These are phyloP conservation scores for Verticillium dahliae DNA, from an alignment of 2,329 filamentous ascomycete genomes.

Conservation along the genomic window DNA sequence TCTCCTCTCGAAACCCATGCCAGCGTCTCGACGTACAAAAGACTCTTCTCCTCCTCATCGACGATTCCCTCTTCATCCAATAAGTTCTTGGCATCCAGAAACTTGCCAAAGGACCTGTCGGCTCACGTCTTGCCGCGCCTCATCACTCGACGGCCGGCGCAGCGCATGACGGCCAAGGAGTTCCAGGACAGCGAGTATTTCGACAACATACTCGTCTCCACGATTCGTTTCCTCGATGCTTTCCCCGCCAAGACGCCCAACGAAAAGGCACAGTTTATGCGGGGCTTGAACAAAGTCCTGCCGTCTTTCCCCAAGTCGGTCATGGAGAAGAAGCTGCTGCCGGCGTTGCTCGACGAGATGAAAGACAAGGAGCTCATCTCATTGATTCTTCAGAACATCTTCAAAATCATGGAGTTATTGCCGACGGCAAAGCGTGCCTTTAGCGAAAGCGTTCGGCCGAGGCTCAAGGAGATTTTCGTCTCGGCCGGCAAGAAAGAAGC, in stretches of 20 bases:
- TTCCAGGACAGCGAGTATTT: conserved; percentile 97
- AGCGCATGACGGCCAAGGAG: conserved; percentile 79
- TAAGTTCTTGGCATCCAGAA: conserved; percentile 73
- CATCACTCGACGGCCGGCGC: conserved; percentile 80
- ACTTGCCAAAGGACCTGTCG: conserved; percentile 73
- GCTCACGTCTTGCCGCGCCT: conserved; percentile 73
- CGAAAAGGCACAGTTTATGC: conserved; percentile 88
- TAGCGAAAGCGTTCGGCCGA: conserved; percentile 78
- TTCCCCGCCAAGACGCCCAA: conserved; percentile 86
- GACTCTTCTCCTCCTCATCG: conserved; percentile 71
- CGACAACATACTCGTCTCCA: conserved; percentile 93
- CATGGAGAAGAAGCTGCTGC: conserved; percentile 89
- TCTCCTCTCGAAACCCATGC: conserved; percentile 80
- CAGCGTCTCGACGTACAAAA: conserved; percentile 78
- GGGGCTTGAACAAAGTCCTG: conserved; percentile 78
- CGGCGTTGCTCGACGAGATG: conserved; percentile 82
- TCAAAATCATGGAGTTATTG: conserved; percentile 77
- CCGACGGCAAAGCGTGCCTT: conserved; percentile 74
- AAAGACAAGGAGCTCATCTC: conserved; percentile 87
- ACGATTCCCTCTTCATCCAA: conserved; percentile 74
- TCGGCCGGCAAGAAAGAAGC: conserved; percentile 48
- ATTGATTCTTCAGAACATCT: conserved; percentile 82
- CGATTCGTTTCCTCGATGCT: conserved; percentile 87
- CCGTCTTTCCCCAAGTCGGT: conserved; percentile 90
- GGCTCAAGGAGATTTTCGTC: conserved; percentile 76